These are phyloP conservation scores for Pachyrhizus erosus DNA, from an alignment of 306 rosid species.

Conservation along the genomic window DNA sequence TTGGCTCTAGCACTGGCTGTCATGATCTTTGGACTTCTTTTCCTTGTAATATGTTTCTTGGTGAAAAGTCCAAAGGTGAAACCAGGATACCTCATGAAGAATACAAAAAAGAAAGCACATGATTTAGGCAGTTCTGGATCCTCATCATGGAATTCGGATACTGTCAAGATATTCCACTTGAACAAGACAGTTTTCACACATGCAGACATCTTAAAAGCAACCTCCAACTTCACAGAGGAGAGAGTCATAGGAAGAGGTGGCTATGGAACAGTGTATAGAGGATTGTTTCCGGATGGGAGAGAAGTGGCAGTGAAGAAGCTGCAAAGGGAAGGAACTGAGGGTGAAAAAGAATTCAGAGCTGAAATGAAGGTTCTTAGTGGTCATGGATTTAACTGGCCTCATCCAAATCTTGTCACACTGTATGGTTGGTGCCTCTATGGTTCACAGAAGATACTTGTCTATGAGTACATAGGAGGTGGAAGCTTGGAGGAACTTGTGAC, in stretches of 20 bases:
- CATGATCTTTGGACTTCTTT: slow-evolving; percentile 57
- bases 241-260: slow-evolving; percentile 90
- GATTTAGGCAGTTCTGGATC: slow-evolving; percentile 51
- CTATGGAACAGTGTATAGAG: slow-evolving; percentile 81
- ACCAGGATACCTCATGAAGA: slow-evolving; percentile 47
- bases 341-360: slow-evolving; percentile 82
- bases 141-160: slow-evolving; percentile 65
- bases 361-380: slow-evolving; percentile 89
- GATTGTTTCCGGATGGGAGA: slow-evolving; percentile 80
- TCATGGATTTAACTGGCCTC: slow-evolving; percentile 81
- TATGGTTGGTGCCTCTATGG: slow-evolving; percentile 88
- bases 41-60: slow-evolving; percentile 51
- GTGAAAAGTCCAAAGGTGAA: slow-evolving; percentile 48
- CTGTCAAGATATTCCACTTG: slow-evolving; percentile 70
- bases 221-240: slow-evolving; percentile 71
- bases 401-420: slow-evolving; percentile 87
- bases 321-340: slow-evolving; percentile 80
- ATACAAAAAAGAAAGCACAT: slow-evolving; percentile 47
- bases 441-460: slow-evolving; percentile 69
- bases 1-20: slow-evolving; percentile 50
- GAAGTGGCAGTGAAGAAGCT: slow-evolving; percentile 93
- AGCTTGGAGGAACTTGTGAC: slow-evolving; percentile 80
- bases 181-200: slow-evolving; percentile 81
- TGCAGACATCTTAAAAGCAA: slow-evolving; percentile 77
- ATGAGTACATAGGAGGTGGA: slow-evolving; percentile 91